Evolutionary conservation across 164 flowering plant species (phyloP), one percentile per base, ranked within the genome.

Genomic region (Stephania japonica): DNA sequence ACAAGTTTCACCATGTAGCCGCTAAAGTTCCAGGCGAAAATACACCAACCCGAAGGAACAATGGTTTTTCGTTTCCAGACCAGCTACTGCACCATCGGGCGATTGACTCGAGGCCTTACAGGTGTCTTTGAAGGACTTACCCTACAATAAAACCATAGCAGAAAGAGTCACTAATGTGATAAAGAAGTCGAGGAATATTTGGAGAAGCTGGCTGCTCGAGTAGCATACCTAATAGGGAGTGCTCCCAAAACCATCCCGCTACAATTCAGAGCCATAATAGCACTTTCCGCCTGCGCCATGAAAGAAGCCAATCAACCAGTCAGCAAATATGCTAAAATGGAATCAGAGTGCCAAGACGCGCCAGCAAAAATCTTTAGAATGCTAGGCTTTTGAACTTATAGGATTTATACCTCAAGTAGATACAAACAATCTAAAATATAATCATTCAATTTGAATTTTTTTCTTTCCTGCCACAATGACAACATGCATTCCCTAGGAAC

Each of bases 81-180:
- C 26, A 32, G 69, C 75, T 67, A 77, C 38, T 79, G 75, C 75
- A 68, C 7, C 71, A 70, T 42, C 16, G 87, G 68, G 62, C 97
- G 95, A 66, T 93, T 87, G 71, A 81, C 74, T 14, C 97, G 92
- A 61, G 97, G 93, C 77, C 97, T 84, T 42, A 94, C 99, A 3
- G 99, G 99, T 9, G 99, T 94, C 91, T 94, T 94, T 24, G 99
- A 94, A 65, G 99, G 99, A 82, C 99, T 94, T 67, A 94, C 94
- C 93, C 99, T 94, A 84, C 4, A 44, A 32, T 16, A 76, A 68
- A 26, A 43, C 25, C 71, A 42, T 69, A 65, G 7, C 62, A 10
- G 18, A 69, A 53, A 66, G 53, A 18, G 25, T 70, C 18, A 59
- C 24, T 4, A 7, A 26, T 10, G 27, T 13, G 19, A 26, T 11